Evolutionary conservation across 148 eudicot genomes (phyloP), one percentile per base, ranked within the genome.

Genomic region (Hydrangea macrophylla): DNA sequence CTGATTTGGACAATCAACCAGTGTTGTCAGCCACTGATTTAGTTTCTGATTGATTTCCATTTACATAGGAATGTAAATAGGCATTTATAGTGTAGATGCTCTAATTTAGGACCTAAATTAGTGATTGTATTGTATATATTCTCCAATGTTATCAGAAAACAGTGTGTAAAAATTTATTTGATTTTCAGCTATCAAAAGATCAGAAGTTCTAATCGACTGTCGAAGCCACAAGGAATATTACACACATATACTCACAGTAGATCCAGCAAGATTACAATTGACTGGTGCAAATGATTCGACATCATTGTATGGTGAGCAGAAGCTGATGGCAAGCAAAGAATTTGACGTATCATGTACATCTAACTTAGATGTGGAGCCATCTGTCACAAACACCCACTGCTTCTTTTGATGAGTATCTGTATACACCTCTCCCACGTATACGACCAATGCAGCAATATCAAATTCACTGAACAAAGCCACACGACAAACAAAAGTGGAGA

Each of bases 311-410:
- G 92, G 86, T 42, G 86, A 77, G 40, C 75, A 70, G 78, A 93
- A 93, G 80, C 85, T 82, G 69, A 93, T 88, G 63, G 98, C 98
- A 74, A 93, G 82, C 76, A 93, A 74, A 48, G 83, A 60, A 60
- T 73, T 70, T 45, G 76, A 44, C 59, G 80, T 69, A 70, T 70
- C 85, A 17, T 70, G 71, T 7, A 74, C 50, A 69, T 69, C 68
- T 69, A 65, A 69, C 65, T 76, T 71, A 33, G 81, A 62, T 44
- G 72, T 44, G 51, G 95, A 85, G 70, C 92, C 90, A 75, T 93
- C 96, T 7, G 98, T 83, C 62, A 88, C 92, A 81, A 93, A 93
- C 70, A 86, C 88, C 98, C 98, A 90, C 74, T 90, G 98, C 70
- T 69, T 88, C 75, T 79, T 85, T 61, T 86, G 98, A 70, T 72